A percentile compares a stretch with the other conserved stretches of the same genome.
Evolutionary conservation across 495 filamentous ascomycete species (phyloP).

Genomic region (Penicillium egyptiacum): DNA sequence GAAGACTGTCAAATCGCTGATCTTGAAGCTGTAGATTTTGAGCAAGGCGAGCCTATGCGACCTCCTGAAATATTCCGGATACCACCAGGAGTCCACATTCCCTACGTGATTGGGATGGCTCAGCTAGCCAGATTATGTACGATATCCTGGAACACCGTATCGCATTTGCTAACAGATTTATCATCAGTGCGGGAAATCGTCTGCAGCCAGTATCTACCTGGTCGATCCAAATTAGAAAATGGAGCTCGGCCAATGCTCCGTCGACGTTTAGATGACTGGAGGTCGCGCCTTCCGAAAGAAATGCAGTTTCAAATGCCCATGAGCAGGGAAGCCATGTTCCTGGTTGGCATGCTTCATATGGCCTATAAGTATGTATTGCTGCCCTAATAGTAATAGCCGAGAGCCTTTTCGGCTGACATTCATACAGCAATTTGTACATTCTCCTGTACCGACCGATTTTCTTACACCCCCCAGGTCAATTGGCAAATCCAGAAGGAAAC

Average conservation of each 20-base stretch:
- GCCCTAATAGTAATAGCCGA: too few species aligned
- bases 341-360: slow-evolving; percentile 46
- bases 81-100: slow-evolving; percentile 32
- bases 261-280: slow-evolving; percentile 37
- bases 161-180: not conserved
- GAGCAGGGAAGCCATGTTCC: slow-evolving; percentile 33
- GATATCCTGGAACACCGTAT: slow-evolving; percentile 2
- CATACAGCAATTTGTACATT: slow-evolving; percentile 39
- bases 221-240: slow-evolving; percentile 29
- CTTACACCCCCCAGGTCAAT: slow-evolving; percentile 28
- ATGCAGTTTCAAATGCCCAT: slow-evolving; percentile 32
- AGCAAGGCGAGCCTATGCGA: slow-evolving; percentile 30
- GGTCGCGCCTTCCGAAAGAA: slow-evolving; percentile 33
- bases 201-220: slow-evolving; percentile 43
- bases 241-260: slow-evolving; percentile 32
- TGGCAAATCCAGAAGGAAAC: slow-evolving; percentile 29
- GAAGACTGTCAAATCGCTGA: slow-evolving; percentile 49
- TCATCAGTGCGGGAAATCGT: slow-evolving; percentile 42
- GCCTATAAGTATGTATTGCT: slow-evolving; percentile 39
- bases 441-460: slow-evolving; percentile 42
- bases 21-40: slow-evolving; percentile 38
- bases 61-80: slow-evolving; percentile 31
- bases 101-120: slow-evolving; percentile 46
- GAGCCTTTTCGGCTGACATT: not conserved
- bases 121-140: slow-evolving; percentile 42